Evolutionary conservation across 73 alveolate genomes (phyloP).

Genomic region (Tetrahymena borealis): DNA sequence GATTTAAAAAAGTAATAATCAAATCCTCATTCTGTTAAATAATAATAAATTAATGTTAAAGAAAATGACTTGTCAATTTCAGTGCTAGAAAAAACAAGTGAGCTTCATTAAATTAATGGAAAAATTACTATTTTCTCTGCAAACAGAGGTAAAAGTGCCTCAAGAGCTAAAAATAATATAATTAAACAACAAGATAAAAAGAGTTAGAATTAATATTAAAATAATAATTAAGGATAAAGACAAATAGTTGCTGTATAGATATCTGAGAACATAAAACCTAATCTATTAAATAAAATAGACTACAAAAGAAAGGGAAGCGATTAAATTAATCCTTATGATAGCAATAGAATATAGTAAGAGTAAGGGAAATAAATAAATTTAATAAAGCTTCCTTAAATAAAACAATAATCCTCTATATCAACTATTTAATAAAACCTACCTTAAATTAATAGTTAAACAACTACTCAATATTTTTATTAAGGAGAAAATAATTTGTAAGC

Average conservation of each 20-base stretch:
- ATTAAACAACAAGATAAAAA: neutral
- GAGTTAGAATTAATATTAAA: no score
- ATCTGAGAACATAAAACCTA: neutral
- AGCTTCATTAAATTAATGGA: neutral
- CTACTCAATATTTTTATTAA: neutral
- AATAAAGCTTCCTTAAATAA: neutral
- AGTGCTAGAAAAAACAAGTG: neutral
- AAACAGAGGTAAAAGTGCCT: neutral
- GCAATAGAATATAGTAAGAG: neutral
- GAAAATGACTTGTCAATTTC: neutral
- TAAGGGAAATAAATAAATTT: neutral
- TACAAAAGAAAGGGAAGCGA: neutral
- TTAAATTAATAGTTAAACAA: neutral
- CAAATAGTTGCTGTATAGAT: no score
- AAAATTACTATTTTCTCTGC: neutral
- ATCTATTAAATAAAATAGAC: neutral
- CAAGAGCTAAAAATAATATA: neutral
- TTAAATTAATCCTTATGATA: neutral
- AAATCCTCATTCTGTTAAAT: neutral
- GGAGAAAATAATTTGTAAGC: neutral
- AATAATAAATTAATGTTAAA: neutral
- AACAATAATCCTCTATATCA: neutral
- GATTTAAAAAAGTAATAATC: neutral
- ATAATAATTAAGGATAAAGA: no score
- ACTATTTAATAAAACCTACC: neutral